Base-by-base conservation (phyloP, 2,329 filamentous ascomycete species). In the Neonectria faginata region DNA sequence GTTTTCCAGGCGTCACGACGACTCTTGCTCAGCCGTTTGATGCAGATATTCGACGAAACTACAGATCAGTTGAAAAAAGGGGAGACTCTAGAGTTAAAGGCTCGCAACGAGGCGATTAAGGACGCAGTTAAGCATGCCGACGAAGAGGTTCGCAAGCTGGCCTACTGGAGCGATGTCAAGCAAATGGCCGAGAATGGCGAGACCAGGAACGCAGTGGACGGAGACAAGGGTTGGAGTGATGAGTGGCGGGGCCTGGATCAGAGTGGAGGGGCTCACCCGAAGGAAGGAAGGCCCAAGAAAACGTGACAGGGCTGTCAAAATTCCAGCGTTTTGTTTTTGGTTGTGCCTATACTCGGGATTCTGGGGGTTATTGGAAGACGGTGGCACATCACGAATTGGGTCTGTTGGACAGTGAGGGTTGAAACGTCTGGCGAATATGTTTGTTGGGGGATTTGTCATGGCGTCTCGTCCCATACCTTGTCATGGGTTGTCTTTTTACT, bases 1-100 rank as follows among this genome's bases (percentile, higher is more conserved):
- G 85, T 99, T 20, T 99, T 97, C 76, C 95, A 98, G 77, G 90
- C 91, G 18, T 97, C 94, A 2, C 88, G 94, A 25, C 88, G 91
- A 66, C 88, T 94, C 62, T 84, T 98, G 4, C 83, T 97, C 16
- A 84, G 88, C 18, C 87, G 89, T 55, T 81, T 99, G 51, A 89
- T 89, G 71, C 80, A 87, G n/a, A 83, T 87, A 25, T 79, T 83
- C 61, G 79, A 82, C 33, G 82, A 87, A 67, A 81, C 84, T 16
- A 64, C 62, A 3, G 58, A 73, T 27, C 67, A 72, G 25, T 59
- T 78, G 52, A 78, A 85, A 62, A 78, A 81, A 62, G 80, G 83
- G 5, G 74, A 77, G 39, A 71, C 74, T 5, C 60, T 69, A 36
- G 70, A 72, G 22, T 68, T 80, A 51, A 71, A 77, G 53, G 75